Conservation (phyloP, 106 monocot species). For the Ottelia alismoides region DNA sequence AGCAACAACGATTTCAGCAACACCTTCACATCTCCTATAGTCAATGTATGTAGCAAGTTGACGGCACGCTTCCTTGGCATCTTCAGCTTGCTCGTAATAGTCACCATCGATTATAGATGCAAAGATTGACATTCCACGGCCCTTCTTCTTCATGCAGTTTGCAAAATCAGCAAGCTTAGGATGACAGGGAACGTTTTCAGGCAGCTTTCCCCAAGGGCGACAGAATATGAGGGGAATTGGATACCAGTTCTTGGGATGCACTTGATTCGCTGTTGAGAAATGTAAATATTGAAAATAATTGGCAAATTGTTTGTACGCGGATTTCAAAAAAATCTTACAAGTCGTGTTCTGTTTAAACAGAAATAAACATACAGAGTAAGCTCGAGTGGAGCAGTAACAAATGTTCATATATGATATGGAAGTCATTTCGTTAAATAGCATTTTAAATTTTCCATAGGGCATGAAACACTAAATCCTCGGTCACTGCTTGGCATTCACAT, state of each 20-base stretch:
- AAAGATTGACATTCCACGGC: conserved; percentile 94
- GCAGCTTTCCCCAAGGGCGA: conserved; percentile 97
- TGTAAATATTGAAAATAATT: no score
- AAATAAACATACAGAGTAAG: no score
- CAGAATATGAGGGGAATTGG: conserved; percentile 95
- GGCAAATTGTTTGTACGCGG: no score
- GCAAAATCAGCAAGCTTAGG: conserved; percentile 99
- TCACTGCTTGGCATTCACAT: no score
- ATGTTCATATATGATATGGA: no score
- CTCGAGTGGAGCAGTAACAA: no score
- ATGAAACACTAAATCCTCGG: no score
- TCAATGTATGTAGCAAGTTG: conserved; percentile 85
- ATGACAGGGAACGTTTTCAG: conserved; percentile 97
- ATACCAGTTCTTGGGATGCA: conserved; percentile 98
- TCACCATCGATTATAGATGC: conserved; percentile 87
- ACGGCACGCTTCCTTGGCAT: conserved; percentile 74
- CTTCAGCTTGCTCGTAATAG: conserved; percentile 79
- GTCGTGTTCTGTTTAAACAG: no score
- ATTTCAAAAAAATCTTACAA: no score
- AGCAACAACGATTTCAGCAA: conserved; percentile 89
- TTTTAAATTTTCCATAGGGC: no score
- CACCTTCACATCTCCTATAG: conserved; percentile 92
- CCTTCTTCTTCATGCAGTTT: conserved; percentile 99
- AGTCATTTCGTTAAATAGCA: no score
- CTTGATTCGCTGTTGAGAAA: conserved; percentile 86